Evolutionary conservation across 2,329 filamentous ascomycete species (phyloP), one percentile per base, ranked within the genome.

Genomic region (Bipolaris gigantea): DNA sequence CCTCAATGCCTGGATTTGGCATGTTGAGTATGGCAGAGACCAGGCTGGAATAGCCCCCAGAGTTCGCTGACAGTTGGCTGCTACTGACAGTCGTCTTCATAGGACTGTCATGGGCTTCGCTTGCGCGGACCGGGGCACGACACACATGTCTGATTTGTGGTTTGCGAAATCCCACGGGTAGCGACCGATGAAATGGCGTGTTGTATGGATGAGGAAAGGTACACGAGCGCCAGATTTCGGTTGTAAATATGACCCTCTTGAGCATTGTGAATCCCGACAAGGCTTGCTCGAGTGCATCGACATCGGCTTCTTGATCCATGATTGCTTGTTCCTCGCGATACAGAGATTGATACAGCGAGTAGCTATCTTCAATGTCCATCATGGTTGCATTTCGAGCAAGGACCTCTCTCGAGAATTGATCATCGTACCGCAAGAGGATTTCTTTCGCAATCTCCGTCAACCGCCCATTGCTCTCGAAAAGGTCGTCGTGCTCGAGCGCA

Each of bases 171-270:
- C 73, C 73, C 2, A 53, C 42, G 0, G 76, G 75, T 11, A 80
- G 71, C 2, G 70, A 66, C 5, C 76, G 75, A 27, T 77, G 75
- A 61, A 75, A 76, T 1, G 77, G 77, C 0, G 77, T 79, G 18
- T 75, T 56, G 45, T 79, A 79, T 0, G 71, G 52, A 0, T 77
- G 77, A 0, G 51, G 44, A n/a, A 72, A 70, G 0, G 72, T 52
- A 39, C 64, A 61, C 10, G 60, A 60, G 0, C 75, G 75, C 55
- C 79, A 77, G 0, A 75, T 63, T 2, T 75, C 73, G 6, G 72
- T 73, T 3, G 77, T 79, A 11, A 80, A 51, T 0, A 65, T 76
- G 8, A 81, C 59, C 39, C 67, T 70, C 32, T 51, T 65, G 2
- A 80, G 60, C 2, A 61, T 63, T 0, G 74, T 71, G 39, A 79